A percentile compares a stretch with the other conserved stretches of the same genome.
phyloP scores from a whole-genome alignment of 495 filamentous ascomycete genomes.

The Lophium mytilinum region DNA sequence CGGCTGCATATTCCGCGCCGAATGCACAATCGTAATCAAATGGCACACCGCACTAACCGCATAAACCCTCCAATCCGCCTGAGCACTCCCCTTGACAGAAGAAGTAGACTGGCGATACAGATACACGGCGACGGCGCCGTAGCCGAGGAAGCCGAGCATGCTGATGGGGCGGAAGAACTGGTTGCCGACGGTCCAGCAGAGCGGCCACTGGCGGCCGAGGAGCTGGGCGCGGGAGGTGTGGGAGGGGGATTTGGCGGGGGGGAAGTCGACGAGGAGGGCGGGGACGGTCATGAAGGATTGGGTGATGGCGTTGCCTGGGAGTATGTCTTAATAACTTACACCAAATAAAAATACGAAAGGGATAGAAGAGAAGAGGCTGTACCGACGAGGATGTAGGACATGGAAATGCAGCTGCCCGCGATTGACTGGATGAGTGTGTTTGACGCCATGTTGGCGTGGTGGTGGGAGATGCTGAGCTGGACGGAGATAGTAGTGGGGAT shows the following conservation, averaged over 20 bases:
- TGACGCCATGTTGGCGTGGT: constrained; percentile 16
- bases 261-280: constrained; percentile 40
- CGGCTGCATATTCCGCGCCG: constrained; percentile 44
- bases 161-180: constrained; percentile 43
- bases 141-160: constrained; percentile 41
- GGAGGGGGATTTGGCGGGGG: constrained; percentile 32
- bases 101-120: constrained; percentile 12
- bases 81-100: neutral
- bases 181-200: constrained; percentile 42
- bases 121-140: constrained; percentile 34
- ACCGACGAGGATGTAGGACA: constrained; percentile 40
- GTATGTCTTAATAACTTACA: neutral
- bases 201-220: constrained; percentile 42
- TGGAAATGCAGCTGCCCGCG: constrained; percentile 18
- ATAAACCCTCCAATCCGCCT: constrained; percentile 37
- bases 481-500: no score
- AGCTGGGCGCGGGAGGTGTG: constrained; percentile 35
- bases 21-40: constrained; percentile 39
- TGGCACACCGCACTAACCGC: constrained; percentile 36
- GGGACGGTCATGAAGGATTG: constrained; percentile 46
- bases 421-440: constrained; percentile 18
- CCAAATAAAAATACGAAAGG: no score
- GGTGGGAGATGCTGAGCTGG: no score
- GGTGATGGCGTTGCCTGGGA: constrained; percentile 42
- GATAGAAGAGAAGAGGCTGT: neutral